A percentile compares a stretch with the other conserved stretches of the same genome.
These are phyloP conservation scores for Clarireedia sp. DNA, from an alignment of 2,329 filamentous ascomycete species.

Conservation along the genomic window DNA sequence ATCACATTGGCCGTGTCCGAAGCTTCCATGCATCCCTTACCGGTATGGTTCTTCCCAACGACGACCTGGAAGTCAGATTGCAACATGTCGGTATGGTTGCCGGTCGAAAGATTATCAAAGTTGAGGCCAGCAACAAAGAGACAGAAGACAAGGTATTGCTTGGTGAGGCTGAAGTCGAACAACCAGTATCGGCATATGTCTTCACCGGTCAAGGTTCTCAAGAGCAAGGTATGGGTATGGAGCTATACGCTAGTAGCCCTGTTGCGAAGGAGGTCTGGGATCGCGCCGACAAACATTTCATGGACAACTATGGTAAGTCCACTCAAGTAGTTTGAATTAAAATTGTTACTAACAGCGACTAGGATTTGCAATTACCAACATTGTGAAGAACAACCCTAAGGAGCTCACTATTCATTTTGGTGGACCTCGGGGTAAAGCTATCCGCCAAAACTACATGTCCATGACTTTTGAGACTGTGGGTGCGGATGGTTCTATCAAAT, in stretches of 20 bases:
- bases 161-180: slow-evolving; percentile 94
- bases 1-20: slow-evolving; percentile 92
- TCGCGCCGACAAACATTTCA: slow-evolving; percentile 91
- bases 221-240: slow-evolving; percentile 99
- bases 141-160: slow-evolving; percentile 93
- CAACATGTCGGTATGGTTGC: slow-evolving; percentile 97
- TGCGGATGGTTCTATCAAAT: slow-evolving; percentile 86
- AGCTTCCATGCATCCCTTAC: slow-evolving; percentile 95
- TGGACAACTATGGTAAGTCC: slow-evolving; percentile 88
- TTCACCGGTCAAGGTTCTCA: slow-evolving; percentile 98
- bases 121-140: slow-evolving; percentile 91
- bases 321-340: background rate
- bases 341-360: slow-evolving; percentile 20
- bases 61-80: slow-evolving; percentile 88
- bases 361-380: slow-evolving; percentile 96
- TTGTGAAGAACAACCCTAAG: slow-evolving; percentile 99
- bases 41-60: slow-evolving; percentile 98
- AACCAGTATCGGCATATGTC: slow-evolving; percentile 92
- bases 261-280: slow-evolving; percentile 98
- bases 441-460: slow-evolving; percentile 97
- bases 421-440: slow-evolving; percentile 91
- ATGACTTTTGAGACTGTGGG: slow-evolving; percentile 99
- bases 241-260: slow-evolving; percentile 84
- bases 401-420: slow-evolving; percentile 98
- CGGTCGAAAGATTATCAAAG: slow-evolving; percentile 98